Evolutionary conservation across 495 filamentous ascomycete species (phyloP).

Genomic region (Tuber umbilicatum): DNA sequence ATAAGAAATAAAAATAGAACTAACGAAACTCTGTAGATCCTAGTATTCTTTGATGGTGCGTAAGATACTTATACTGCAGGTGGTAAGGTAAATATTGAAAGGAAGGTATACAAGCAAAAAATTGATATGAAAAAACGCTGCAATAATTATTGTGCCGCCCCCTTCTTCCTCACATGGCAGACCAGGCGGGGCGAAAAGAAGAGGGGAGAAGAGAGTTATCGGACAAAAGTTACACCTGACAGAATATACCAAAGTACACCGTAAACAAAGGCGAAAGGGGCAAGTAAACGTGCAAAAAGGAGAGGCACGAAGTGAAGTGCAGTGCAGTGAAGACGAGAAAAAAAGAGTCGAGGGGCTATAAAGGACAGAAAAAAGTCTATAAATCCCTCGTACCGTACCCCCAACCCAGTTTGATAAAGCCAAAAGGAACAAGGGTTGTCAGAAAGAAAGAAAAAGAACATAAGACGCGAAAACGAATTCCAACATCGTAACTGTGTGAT

Average conservation of each 20-base stretch:
- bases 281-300: background rate
- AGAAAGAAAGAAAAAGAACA: constrained; percentile 11
- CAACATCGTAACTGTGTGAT: constrained; percentile 34
- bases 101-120: background rate
- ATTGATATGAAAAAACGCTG: background rate
- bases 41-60: background rate
- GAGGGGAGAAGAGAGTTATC: background rate
- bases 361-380: constrained; percentile 12
- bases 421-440: background rate
- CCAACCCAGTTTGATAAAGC: background rate
- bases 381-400: background rate
- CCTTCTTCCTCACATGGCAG: background rate
- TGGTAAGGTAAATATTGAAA: background rate
- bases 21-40: background rate
- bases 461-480: constrained; percentile 28
- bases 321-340: background rate
- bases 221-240: constrained; percentile 3
- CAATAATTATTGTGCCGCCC: background rate
- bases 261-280: background rate
- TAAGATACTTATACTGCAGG: background rate
- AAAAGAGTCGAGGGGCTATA: constrained; percentile 13
- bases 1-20: background rate
- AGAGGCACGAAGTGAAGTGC: background rate
- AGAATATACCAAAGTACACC: background rate
- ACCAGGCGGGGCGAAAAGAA: background rate